Base-by-base conservation (phyloP, 306 rosid genomes). In the Corylus avellana region DNA sequence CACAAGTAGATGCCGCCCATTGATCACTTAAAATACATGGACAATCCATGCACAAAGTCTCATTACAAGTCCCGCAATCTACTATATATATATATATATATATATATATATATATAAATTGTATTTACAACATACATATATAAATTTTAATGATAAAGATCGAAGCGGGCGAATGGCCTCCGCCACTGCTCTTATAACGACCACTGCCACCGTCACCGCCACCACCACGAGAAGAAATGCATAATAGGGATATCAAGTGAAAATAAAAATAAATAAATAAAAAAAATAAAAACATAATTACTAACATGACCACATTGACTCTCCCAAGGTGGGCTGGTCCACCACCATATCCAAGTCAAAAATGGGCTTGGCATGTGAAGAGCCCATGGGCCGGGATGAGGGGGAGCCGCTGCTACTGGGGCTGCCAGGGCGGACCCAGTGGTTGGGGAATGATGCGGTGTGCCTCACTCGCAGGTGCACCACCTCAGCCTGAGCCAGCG, bases 401-500 rank as follows among this genome's bases (percentile, higher is more conserved):
- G 97, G 97, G 0, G 92, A 88, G 8, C 84, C 91, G 25, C 90
- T 91, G 9, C 75, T 81, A 7, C 86, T 84, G 76, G 94, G 97
- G 81, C 96, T 92, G 1, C 76, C 76, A 2, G 92, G 90, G 83
- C 90, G 82, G 3, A 77, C 78, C 72, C 91, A 89, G 37, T 74
- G 77, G 76, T 70, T 82, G 17, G 92, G 85, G 51, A 84, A 22
- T 8, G 85, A 57, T 1, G 82, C 78, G 1, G 86, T 73, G 63
- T 93, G 96, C 51, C 90, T 73, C 18, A 88, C 86, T 78, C 90
- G 54, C 4, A 91, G 90, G 83, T 93, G 98, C 27, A 90, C 97
- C 67, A 91, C 98, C 80, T 93, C 98, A 4, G 98, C 98, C 53
- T 90, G 98, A 80, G 98, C 98, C 70, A 88, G 62, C 16, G 98